Base-by-base conservation (phyloP, 805 yeast species). In the Vanderwaltozyma yarrowii region DNA sequence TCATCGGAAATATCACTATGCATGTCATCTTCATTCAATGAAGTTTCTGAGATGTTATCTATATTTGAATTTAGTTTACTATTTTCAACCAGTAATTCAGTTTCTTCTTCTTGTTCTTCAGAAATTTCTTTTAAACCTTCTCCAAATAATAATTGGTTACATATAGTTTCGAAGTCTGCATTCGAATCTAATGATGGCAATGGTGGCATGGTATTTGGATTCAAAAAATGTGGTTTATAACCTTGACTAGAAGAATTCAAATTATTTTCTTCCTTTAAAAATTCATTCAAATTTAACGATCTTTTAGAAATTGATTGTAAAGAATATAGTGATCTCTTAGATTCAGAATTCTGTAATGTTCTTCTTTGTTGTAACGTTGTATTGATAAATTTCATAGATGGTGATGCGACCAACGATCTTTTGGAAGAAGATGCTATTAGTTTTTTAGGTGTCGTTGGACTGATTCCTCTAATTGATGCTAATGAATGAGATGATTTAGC, bases 241-340 rank as follows among this genome's bases (percentile, higher is more conserved):
- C 46, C n/a, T n/a, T n/a, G n/a, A n/a, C n/a, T n/a, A n/a, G n/a
- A n/a, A n/a, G n/a, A n/a, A n/a, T n/a, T n/a, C n/a, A n/a, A n/a
- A n/a, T n/a, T n/a, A n/a, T n/a, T n/a, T n/a, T n/a, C 51, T 15
- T 31, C 41, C 4, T 47, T 33, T n/a, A 58, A 41, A 37, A 41
- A 51, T 11, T 56, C 62, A 18, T 49, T 60, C 19, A 60, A 38
- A 36, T 60, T 60, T 14, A 60, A 36, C 1, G 65, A 59, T 33
- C 58, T 52, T 32, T 56, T 60, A 2, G 65, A 60, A 29, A 60
- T 60, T 0, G 65, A 58, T 20, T 47, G 50, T 26, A 54, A 41
- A 1, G 63, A 58, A 37, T 60, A 60, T 21, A 60, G 39, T 1
- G 64, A 59, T 32, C 56, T 49, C 27, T 57, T 56, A 1, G 60